These are phyloP conservation scores for Macrocybe gigantea DNA, from an alignment of 768 basidiomycete genomes.

Conservation along the genomic window DNA sequence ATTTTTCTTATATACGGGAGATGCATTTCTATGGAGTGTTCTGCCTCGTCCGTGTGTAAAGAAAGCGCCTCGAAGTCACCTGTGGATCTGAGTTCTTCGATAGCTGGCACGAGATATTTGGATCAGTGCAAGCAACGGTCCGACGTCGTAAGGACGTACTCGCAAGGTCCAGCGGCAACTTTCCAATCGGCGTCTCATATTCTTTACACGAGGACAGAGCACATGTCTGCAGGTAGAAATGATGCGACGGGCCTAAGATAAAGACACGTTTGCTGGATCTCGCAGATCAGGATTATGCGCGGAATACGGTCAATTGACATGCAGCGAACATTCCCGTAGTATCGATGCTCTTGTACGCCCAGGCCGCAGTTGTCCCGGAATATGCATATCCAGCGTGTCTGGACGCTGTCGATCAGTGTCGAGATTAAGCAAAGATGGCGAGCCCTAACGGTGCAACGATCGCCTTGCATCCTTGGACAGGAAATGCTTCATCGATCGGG, in stretches of 20 bases:
- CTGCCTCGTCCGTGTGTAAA: conserved; percentile 73
- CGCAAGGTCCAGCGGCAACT: conserved; percentile 69
- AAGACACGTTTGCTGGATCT: conserved; percentile 79
- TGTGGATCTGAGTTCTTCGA: conserved; percentile 56
- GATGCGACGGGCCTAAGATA: conserved; percentile 94
- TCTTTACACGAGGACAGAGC: conserved; percentile 73
- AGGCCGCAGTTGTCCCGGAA: conserved; percentile 90
- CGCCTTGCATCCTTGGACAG: conserved; percentile 69
- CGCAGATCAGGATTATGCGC: conserved; percentile 3
- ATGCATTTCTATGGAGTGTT: conserved; percentile 98
- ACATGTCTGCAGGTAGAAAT: conserved; percentile 81
- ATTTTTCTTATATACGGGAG: conserved; percentile 84
- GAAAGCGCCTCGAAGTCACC: conserved; percentile 69
- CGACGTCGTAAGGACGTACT: conserved; percentile 42
- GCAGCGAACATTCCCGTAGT: conserved; percentile 60
- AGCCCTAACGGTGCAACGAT: conserved; percentile 89
- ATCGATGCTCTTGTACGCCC: conserved; percentile 92
- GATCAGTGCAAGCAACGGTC: neutral
- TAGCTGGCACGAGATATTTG: conserved; percentile 38
- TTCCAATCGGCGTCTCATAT: conserved; percentile 85
- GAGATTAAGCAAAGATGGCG: neutral
- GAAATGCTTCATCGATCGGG: conserved; percentile 41
- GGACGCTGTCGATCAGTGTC: conserved; percentile 3
- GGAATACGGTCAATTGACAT: conserved; percentile 19
- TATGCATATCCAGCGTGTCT: conserved; percentile 97